Evolutionary conservation across 176 grass and related monocot species (phyloP), one percentile per base, ranked within the genome.

Genomic region (Lolium rigidum): DNA sequence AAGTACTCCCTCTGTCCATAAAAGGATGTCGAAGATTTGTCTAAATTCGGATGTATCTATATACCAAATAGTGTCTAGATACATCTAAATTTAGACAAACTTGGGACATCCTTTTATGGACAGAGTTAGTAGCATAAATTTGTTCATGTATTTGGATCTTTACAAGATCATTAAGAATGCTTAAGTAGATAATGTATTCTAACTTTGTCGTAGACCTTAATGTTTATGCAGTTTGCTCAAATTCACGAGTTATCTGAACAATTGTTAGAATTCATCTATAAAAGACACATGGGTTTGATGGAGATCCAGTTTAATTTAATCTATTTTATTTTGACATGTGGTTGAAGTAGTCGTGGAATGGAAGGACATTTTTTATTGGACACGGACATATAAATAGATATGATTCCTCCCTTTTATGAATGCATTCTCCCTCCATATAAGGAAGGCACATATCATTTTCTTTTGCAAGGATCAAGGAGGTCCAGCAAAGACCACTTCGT

Each of bases 161-260:
- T 21, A 46, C 37, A 78, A 44, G 43, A 84, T 62, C 12, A 73
- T 51, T 77, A 20, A 77, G 28, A 64, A 63, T 41, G 22, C 66
- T 28, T 60, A n/a, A 76, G 22, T 61, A 67, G 26, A 65, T 66
- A 76, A 38, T 70, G 20, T 25, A 58, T 31, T 20, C 65, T 51
- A 56, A 24, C 1, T 75, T 85, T 43, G 1, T 89, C 39, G 38
- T 14, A 69, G 37, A 76, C 17, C 25, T 67, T 70, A 70, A 20
- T 48, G 31, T 85, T 76, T 63, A 14, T 24, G 9, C 12, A 39
- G 9, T 84, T 59, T 75, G 31, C 48, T 85, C 18, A 58, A 26
- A 57, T 56, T 39, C 77, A 84, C 35, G 56, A 57, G 67, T 59
- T 49, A 4, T 22, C 16, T 28, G 15, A 80, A 80, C 62, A 70